Evolutionary conservation across 257 asterid species (phyloP).

Genomic region (Scutellaria minor): DNA sequence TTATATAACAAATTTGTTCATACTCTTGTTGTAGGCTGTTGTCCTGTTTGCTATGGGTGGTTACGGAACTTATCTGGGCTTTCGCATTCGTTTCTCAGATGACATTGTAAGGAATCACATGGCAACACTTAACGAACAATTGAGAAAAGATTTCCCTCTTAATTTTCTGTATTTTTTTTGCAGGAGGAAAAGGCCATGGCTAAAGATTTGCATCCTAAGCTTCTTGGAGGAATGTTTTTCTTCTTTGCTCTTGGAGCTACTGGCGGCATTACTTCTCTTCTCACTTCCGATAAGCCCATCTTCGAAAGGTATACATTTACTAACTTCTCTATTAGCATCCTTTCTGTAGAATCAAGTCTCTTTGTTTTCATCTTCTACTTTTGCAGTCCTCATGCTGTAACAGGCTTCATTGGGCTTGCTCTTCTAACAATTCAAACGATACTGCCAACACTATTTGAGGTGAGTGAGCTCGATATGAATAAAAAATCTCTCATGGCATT

Average conservation of each 20-base stretch:
- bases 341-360: not conserved
- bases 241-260: slow-evolving; percentile 98
- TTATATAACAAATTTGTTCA: not conserved
- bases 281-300: slow-evolving; percentile 89
- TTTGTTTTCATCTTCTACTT: not conserved
- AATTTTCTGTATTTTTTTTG: not conserved
- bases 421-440: slow-evolving; percentile 46
- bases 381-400: slow-evolving; percentile 63
- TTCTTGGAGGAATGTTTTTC: slow-evolving; percentile 94
- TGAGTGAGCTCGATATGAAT: slow-evolving; percentile 28
- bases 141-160: not conserved
- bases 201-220: slow-evolving; percentile 93
- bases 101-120: slow-evolving; percentile 56
- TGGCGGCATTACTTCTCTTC: slow-evolving; percentile 84
- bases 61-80: slow-evolving; percentile 90
- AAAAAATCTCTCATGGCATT: not conserved
- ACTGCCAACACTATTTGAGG: slow-evolving; percentile 63
- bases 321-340: not conserved
- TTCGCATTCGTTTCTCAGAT: slow-evolving; percentile 78
- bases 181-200: slow-evolving; percentile 98
- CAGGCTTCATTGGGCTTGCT: slow-evolving; percentile 53
- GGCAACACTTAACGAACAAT: not conserved
- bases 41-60: slow-evolving; percentile 98
- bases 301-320: slow-evolving; percentile 62
- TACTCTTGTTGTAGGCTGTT: slow-evolving; percentile 65